Percentiles rank a stretch among this genome's conserved stretches.
These are phyloP conservation scores for Populus simonii DNA, from an alignment of 345 rosid genomes.

Conservation along the genomic window DNA sequence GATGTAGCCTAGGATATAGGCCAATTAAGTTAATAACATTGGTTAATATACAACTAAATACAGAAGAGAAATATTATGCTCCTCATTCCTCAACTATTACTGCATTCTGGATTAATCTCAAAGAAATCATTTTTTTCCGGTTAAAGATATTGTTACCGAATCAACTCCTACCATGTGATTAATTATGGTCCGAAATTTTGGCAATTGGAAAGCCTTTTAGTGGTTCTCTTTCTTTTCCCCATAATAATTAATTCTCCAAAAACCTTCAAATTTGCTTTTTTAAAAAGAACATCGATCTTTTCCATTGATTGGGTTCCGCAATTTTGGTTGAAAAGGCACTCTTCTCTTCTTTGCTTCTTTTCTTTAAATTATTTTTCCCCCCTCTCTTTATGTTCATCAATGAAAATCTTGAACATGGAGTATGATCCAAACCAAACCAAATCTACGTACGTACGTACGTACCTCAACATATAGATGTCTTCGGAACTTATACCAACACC, in stretches of 20 bases:
- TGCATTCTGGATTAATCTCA: background rate
- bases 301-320: background rate
- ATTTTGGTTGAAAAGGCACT: background rate
- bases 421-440: background rate
- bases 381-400: background rate
- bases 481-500: background rate
- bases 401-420: background rate
- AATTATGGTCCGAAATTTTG: background rate
- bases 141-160: background rate
- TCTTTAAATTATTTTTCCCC: too few species aligned
- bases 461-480: background rate
- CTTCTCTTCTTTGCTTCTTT: background rate
- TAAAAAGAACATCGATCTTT: too few species aligned
- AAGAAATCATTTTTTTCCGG: background rate
- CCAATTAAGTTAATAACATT: too few species aligned
- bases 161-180: background rate
- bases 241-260: background rate
- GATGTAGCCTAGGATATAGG: too few species aligned
- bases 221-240: background rate
- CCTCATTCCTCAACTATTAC: too few species aligned
- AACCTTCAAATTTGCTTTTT: background rate
- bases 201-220: background rate
- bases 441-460: background rate
- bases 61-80: too few species aligned
- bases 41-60: too few species aligned